These are phyloP conservation scores for Cinnamomum micranthum DNA, from an alignment of 164 flowering plant genomes.

Conservation along the genomic window DNA sequence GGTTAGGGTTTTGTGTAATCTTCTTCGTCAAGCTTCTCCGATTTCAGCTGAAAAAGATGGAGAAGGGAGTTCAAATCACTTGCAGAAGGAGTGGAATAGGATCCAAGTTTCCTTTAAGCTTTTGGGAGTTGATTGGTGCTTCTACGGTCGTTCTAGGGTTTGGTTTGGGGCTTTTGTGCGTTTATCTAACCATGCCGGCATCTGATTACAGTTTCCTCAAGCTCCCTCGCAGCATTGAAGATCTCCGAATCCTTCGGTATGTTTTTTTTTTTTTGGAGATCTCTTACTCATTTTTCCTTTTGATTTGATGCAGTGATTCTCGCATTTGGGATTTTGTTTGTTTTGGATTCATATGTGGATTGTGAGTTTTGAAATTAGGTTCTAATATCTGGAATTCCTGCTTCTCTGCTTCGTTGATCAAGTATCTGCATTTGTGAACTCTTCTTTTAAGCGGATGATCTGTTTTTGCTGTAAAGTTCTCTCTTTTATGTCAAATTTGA, in stretches of 20 bases:
- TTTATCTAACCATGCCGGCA: constrained; percentile 81
- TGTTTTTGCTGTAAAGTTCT: too few relatives aligned
- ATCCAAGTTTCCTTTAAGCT: constrained; percentile 45
- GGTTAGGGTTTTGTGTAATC: background rate
- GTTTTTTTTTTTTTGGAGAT: background rate
- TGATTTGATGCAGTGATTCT: too few relatives aligned
- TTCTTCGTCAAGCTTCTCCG: background rate
- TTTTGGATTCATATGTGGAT: too few relatives aligned
- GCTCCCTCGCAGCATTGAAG: constrained; percentile 77
- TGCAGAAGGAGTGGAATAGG: background rate
- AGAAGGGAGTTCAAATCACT: background rate
- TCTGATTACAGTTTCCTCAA: constrained; percentile 95
- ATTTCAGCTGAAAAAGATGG: constrained; percentile 4
- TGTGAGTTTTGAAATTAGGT: too few relatives aligned
- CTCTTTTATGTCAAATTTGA: too few relatives aligned
- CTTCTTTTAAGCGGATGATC: too few relatives aligned
- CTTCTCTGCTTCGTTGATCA: too few relatives aligned
- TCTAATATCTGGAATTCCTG: too few relatives aligned
- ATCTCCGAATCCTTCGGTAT: constrained; percentile 80
- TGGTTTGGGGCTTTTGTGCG: constrained; percentile 49
- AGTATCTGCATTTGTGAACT: too few relatives aligned
- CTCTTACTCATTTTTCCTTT: background rate
- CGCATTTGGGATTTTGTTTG: too few relatives aligned
- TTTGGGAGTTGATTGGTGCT: constrained; percentile 59
- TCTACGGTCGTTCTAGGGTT: constrained; percentile 52